Percentiles rank a stretch among this genome's conserved stretches.
These are phyloP conservation scores for Fusarium hostae DNA, from an alignment of 2,329 filamentous ascomycete species.

Conservation along the genomic window DNA sequence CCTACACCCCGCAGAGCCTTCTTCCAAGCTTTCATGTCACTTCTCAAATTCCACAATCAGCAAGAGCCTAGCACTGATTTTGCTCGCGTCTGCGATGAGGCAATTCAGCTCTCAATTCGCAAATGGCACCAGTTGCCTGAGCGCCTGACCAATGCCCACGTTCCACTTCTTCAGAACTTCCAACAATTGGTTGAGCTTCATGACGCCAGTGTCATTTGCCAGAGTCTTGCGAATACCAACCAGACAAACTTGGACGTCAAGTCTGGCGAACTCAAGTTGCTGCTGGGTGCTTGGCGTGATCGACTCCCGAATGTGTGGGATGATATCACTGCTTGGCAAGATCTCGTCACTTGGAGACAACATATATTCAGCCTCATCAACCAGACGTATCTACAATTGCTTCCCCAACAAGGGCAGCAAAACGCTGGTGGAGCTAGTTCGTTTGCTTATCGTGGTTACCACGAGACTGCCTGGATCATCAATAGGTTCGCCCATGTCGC, in stretches of 20 bases:
- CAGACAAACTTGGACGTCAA: constrained; percentile 89
- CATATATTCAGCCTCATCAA: constrained; percentile 99
- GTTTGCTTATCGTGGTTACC: constrained; percentile 95
- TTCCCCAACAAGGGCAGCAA: constrained; percentile 78
- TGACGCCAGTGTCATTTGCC: constrained; percentile 96
- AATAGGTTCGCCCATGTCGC: constrained; percentile 98
- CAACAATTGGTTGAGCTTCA: constrained; percentile 97
- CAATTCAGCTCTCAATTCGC: constrained; percentile 94
- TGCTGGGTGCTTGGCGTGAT: constrained; percentile 95
- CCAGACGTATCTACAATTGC: constrained; percentile 85
- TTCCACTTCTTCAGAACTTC: constrained; percentile 95
- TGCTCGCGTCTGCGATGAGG: constrained; percentile 91
- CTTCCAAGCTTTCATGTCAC: constrained; percentile 98
- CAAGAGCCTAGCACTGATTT: constrained; percentile 84
- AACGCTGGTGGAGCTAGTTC: constrained; percentile 86
- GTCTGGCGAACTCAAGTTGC: constrained; percentile 92
- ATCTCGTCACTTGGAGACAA: constrained; percentile 98
- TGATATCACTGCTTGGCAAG: constrained; percentile 99
- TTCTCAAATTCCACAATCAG: constrained; percentile 93
- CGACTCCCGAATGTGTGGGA: constrained; percentile 98
- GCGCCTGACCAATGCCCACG: constrained; percentile 92
- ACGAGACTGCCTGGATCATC: constrained; percentile 99
- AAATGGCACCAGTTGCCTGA: constrained; percentile 99
- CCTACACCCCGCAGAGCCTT: constrained; percentile 93
- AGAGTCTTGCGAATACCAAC: constrained; percentile 87